These are phyloP conservation scores for Candida railenensis DNA, from an alignment of 805 yeast species.

Conservation along the genomic window DNA sequence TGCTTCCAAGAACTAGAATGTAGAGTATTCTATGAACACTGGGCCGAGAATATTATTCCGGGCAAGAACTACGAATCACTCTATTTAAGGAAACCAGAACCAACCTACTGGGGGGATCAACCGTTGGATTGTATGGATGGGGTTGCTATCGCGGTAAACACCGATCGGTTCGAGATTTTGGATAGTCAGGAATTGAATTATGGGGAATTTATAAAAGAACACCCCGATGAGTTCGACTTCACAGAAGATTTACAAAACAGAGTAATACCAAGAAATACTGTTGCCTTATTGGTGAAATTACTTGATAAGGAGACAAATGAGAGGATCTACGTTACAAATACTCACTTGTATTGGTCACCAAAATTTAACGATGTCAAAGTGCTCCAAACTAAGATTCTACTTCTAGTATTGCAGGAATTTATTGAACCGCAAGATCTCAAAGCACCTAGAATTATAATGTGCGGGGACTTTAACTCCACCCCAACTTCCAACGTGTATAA, in stretches of 20 bases:
- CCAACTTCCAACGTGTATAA: slow-evolving; percentile 49
- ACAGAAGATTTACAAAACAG: slow-evolving; percentile 34
- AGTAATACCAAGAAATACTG: slow-evolving; percentile 51
- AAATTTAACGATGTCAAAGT: slow-evolving; percentile 54
- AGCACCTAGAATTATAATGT: slow-evolving; percentile 37
- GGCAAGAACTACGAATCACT: slow-evolving; percentile 43
- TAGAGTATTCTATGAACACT: slow-evolving; percentile 35
- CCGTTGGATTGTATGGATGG: slow-evolving; percentile 55
- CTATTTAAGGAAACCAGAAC: slow-evolving; percentile 50
- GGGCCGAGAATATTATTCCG: slow-evolving; percentile 31
- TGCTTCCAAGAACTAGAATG: slow-evolving; percentile 57
- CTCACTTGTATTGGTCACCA: slow-evolving; percentile 58
- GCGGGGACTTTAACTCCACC: slow-evolving; percentile 59
- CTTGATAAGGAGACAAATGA: slow-evolving; percentile 42
- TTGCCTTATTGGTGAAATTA: slow-evolving; percentile 50
- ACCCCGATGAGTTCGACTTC: slow-evolving; percentile 23
- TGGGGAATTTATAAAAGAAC: slow-evolving; percentile 24
- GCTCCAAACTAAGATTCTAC: slow-evolving; percentile 46
- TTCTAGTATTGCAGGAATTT: slow-evolving; percentile 14
- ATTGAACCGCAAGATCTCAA: slow-evolving; percentile 6
- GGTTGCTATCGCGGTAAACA: slow-evolving; percentile 53
- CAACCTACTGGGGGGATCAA: slow-evolving; percentile 49
- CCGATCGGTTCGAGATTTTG: slow-evolving; percentile 44
- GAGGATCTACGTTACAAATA: slow-evolving; percentile 49
- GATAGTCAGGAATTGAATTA: slow-evolving; percentile 29